A percentile compares a stretch with the other conserved stretches of the same genome.
Evolutionary conservation across 129 eudicot genomes (phyloP).

Genomic region (Tagetes patula): DNA sequence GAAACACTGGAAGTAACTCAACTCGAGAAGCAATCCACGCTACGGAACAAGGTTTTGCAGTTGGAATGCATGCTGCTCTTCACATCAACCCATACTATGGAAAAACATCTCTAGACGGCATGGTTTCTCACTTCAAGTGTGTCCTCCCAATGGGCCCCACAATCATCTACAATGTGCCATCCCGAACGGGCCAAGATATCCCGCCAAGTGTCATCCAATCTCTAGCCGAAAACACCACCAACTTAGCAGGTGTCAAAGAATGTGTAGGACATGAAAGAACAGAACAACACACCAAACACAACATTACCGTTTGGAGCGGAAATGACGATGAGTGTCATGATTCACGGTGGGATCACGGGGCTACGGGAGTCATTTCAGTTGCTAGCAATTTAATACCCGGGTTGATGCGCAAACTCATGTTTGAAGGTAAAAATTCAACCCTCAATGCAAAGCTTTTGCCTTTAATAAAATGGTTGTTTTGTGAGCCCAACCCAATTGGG

Average conservation of each 20-base stretch:
- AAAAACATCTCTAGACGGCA: slow-evolving; percentile 69
- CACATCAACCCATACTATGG: slow-evolving; percentile 91
- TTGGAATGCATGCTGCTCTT: slow-evolving; percentile 84
- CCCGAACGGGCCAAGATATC: slow-evolving; percentile 80
- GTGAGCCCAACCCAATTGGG: slow-evolving; percentile 82
- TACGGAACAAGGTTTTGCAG: slow-evolving; percentile 78
- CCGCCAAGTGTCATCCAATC: slow-evolving; percentile 56
- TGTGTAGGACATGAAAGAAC: slow-evolving; percentile 63
- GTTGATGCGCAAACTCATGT: slow-evolving; percentile 69
- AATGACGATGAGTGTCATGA: slow-evolving; percentile 82
- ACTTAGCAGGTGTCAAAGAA: slow-evolving; percentile 68
- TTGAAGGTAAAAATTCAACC: slow-evolving; percentile 60
- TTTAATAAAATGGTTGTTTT: slow-evolving; percentile 66
- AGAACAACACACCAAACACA: slow-evolving; percentile 39
- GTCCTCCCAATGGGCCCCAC: slow-evolving; percentile 81
- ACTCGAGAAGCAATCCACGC: slow-evolving; percentile 79
- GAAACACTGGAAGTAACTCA: slow-evolving; percentile 83
- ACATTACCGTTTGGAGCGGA: slow-evolving; percentile 73
- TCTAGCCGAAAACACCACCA: slow-evolving; percentile 51
- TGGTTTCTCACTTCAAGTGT: slow-evolving; percentile 64
- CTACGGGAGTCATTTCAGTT: slow-evolving; percentile 71
- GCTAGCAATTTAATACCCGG: slow-evolving; percentile 76
- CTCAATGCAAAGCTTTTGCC: slow-evolving; percentile 56
- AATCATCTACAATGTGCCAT: slow-evolving; percentile 71
- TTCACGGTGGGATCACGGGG: slow-evolving; percentile 73